A percentile compares a stretch with the other conserved stretches of the same genome.
These are phyloP conservation scores for Oenanthe javanica DNA, from an alignment of 140 eudicot species.

Conservation along the genomic window DNA sequence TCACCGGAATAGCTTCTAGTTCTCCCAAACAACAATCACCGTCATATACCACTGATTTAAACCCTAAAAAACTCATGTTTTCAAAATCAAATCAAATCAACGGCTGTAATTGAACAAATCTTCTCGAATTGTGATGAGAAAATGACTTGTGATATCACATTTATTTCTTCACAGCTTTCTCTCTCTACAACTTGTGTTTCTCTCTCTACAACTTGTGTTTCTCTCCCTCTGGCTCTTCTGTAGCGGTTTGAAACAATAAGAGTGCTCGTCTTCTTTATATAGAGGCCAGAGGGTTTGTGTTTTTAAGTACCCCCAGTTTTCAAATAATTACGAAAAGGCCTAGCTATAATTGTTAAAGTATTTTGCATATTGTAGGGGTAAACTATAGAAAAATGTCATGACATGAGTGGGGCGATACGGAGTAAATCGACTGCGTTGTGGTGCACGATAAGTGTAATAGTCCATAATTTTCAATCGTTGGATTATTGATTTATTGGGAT, in stretches of 20 bases:
- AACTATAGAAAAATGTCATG: background rate
- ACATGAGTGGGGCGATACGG: constrained; percentile 4
- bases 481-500: background rate
- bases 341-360: constrained; percentile 8
- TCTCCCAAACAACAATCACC: constrained; percentile 78
- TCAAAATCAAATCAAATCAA: constrained; percentile 11
- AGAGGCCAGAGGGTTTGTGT: constrained; percentile 5
- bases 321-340: constrained; percentile 31
- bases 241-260: constrained; percentile 41
- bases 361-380: background rate
- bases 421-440: background rate
- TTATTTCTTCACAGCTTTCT: constrained; percentile 7
- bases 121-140: constrained; percentile 1
- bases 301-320: constrained; percentile 3
- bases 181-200: constrained; percentile 2
- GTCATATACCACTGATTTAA: constrained; percentile 62
- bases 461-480: background rate
- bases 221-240: constrained; percentile 23
- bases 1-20: constrained; percentile 48
- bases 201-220: constrained; percentile 14
- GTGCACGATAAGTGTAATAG: background rate
- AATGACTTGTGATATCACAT: constrained; percentile 1
- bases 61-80: constrained; percentile 75
- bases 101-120: constrained; percentile 2
- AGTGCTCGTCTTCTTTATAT: constrained; percentile 33